Percentiles rank a stretch among this genome's conserved stretches.
These are phyloP conservation scores for Metschnikowia santaceciliae DNA, from an alignment of 805 yeast species.

Conservation along the genomic window DNA sequence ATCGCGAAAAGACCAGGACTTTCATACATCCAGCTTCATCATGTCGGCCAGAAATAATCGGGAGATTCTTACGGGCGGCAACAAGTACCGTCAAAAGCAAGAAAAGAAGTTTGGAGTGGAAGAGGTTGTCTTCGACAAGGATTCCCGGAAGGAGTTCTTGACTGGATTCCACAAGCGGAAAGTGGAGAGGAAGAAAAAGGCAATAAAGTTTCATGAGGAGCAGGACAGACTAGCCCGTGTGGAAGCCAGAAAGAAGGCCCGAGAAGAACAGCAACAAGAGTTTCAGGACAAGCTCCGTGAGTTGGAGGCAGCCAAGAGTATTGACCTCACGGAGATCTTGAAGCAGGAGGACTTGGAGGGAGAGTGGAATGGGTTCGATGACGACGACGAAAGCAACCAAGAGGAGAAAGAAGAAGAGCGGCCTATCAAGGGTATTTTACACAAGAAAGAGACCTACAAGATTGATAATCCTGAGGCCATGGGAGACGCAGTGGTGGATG, in stretches of 20 bases:
- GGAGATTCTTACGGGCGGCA: constrained; percentile 85
- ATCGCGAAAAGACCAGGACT: constrained; percentile 14
- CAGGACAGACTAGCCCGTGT: constrained; percentile 67
- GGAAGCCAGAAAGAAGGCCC: constrained; percentile 67
- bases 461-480: constrained; percentile 23
- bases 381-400: constrained; percentile 13
- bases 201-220: constrained; percentile 70
- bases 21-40: neutral
- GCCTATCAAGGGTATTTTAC: constrained; percentile 18
- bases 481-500: constrained; percentile 40
- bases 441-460: constrained; percentile 29
- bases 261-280: constrained; percentile 68
- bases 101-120: constrained; percentile 47
- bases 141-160: constrained; percentile 73
- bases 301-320: constrained; percentile 44
- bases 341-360: constrained; percentile 18
- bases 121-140: constrained; percentile 82
- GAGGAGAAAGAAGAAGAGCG: constrained; percentile 9
- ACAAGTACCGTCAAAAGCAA: constrained; percentile 68
- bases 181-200: constrained; percentile 81
- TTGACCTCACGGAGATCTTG: constrained; percentile 15
- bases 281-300: constrained; percentile 60
- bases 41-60: constrained; percentile 53
- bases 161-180: constrained; percentile 97
- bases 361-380: constrained; percentile 42